Evolutionary conservation across 805 yeast species (phyloP), one percentile per base, ranked within the genome.

Genomic region (Metschnikowia gruessii): DNA sequence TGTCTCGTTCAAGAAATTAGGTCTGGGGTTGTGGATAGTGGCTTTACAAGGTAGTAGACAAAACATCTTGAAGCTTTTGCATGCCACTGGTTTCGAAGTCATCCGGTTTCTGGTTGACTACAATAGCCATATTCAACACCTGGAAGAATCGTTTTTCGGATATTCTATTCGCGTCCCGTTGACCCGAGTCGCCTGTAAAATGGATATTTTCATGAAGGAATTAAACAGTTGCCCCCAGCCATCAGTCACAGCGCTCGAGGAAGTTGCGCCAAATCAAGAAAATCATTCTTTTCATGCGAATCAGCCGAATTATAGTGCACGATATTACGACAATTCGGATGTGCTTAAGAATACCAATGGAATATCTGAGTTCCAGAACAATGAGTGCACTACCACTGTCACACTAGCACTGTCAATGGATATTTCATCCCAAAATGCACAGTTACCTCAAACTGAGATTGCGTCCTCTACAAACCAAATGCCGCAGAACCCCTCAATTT

Each of bases 11-110:
- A 40, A 38, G n/a, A 49, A 49, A 29, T 16, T 39, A 16, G 46
- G 40, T 4, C 49, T 49, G 12, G 52, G 46, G 4, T 30, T 40
- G 16, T 49, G 52, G 52, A 22, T 26, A 16, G 44, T 45, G 17
- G 30, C 40, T 21, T 19, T 49, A 11, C 46, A 42, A 28, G 52
- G 49, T 13, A 22, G 47, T 29, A 38, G 30, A 19, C 37, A 45
- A 16, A 41, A 45, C 21, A 39, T 49, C 5, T 29, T 49, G 30
- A 38, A 39, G 26, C 49, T 45, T 15, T 31, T 49, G 15, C 43
- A 26, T 15, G 35, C 43, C 37, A 37, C 45, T 2, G 40, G 40
- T 19, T 37, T 41, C 26, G 45, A 41, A 8, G 40, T 37, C 8
- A 41, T 41, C 18, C n/a, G 43, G 15, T 42, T 46, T 18, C 45